phyloP scores from a whole-genome alignment of 768 basidiomycete species.

The Leccinellum rugosiceps region DNA sequence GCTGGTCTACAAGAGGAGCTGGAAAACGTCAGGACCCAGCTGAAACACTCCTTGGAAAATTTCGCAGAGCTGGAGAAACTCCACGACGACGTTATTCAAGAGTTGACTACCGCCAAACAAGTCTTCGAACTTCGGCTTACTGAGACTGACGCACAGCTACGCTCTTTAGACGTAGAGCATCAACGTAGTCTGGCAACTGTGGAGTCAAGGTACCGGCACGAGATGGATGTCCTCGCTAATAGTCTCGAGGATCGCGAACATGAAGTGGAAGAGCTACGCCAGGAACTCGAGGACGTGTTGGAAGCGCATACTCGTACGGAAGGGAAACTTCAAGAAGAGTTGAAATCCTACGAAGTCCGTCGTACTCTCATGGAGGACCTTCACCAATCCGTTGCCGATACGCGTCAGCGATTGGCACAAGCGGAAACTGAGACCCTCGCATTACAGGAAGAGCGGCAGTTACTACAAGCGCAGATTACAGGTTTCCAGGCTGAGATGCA shows the following conservation, averaged over 20 bases:
- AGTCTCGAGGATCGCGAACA: conserved; percentile 38
- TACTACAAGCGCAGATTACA: conserved; percentile 55
- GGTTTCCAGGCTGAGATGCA: conserved; percentile 63
- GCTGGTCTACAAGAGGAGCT: conserved; percentile 24
- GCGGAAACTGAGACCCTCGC: conserved; percentile 34
- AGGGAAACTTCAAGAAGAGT: conserved; percentile 23
- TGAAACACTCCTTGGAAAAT: conserved; percentile 21
- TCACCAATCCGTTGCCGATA: conserved; percentile 33
- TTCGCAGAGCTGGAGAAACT: conserved; percentile 26
- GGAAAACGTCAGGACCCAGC: conserved; percentile 20
- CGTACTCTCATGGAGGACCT: conserved; percentile 34
- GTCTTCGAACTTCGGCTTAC: conserved; percentile 33
- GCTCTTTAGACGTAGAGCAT: conserved; percentile 28
- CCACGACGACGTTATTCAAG: conserved; percentile 22
- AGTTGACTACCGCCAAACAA: conserved; percentile 23
- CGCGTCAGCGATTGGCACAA: conserved; percentile 42
- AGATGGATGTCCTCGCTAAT: conserved; percentile 36
- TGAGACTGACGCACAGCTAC: conserved; percentile 19
- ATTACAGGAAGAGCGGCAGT: conserved; percentile 48
- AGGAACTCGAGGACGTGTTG: conserved; percentile 38
- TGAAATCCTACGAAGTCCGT: conserved; percentile 26
- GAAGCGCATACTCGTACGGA: conserved; percentile 33
- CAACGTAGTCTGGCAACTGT: conserved; percentile 16
- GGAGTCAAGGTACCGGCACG: conserved; percentile 34
- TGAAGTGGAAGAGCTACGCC: conserved; percentile 31